Base-by-base conservation (phyloP, 306 rosid genomes). In the Quillaja saponaria region DNA sequence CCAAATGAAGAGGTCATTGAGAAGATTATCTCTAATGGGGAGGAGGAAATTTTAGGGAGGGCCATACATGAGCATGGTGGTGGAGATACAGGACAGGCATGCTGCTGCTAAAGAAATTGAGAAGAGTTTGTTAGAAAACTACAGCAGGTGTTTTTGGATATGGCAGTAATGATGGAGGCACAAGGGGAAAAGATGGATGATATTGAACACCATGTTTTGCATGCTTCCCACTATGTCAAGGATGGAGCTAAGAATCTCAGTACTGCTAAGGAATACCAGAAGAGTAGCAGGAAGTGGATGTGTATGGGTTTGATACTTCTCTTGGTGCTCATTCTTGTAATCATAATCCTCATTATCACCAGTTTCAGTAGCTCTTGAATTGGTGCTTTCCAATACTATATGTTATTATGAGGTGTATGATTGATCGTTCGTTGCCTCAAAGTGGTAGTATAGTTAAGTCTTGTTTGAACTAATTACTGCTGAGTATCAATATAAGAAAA, bases 141-240 rank as follows among this genome's bases (percentile, higher is more conserved):
- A 34, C 97, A 90, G 40, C 90, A 87, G 62, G 83, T 90, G 72
- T 90, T 87, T 28, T 49, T 90, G 70, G 96, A 90, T 41, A 90
- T 90, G 97, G 96, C 96, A 13, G 97, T 90, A 6, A 80, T 87
- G 97, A 96, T 91, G 64, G 97, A 91, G 55, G 90, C 91, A 1
- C 97, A 91, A 25, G 97, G 96, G 9, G 97, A 87, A 72, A 77
- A 90, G 59, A 87, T 90, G 95, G 96, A 90, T 52, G 87, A 90
- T 41, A 90, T 90, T 45, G 96, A 90, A 28, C 97, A 87, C 34
- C 96, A 90, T 35, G 96, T 90, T 4, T 35, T 90, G 35, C 85
- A 83, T 68, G 82, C 97, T 49, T 68, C 87, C 0, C 81, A 83
- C 4, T 90, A 87, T 70, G 96, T 90, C 0, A 85, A 68, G 46